A percentile compares a stretch with the other conserved stretches of the same genome.
These are phyloP conservation scores for Cercospora sp. DNA, from an alignment of 2,329 filamentous ascomycete species.

Conservation along the genomic window DNA sequence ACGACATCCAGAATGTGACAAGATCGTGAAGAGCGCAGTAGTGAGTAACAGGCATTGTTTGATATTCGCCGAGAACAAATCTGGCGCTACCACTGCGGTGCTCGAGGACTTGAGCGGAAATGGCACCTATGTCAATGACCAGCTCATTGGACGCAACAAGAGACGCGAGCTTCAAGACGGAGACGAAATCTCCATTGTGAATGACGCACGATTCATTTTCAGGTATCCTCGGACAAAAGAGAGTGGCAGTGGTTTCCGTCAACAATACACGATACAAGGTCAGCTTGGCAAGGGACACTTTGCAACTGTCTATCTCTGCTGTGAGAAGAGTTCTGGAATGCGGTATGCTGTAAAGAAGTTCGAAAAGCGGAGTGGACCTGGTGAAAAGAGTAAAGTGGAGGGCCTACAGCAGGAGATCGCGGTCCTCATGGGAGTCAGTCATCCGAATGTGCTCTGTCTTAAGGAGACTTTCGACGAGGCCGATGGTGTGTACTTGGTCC, in stretches of 20 bases:
- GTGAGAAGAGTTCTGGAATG: constrained; percentile 79
- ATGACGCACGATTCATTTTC: constrained; percentile 86
- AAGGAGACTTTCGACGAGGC: constrained; percentile 94
- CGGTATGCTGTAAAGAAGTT: constrained; percentile 94
- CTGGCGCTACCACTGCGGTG: constrained; percentile 64
- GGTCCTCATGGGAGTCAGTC: constrained; percentile 94
- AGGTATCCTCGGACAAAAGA: constrained; percentile 76
- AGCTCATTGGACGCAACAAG: constrained; percentile 87
- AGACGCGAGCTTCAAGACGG: constrained; percentile 82
- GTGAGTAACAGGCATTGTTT: constrained; percentile 85
- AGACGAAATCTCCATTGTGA: constrained; percentile 85
- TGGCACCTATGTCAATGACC: constrained; percentile 94
- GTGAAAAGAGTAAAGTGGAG: constrained; percentile 80
- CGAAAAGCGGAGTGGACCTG: constrained; percentile 77
- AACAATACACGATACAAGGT: constrained; percentile 81
- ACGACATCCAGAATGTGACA: constrained; percentile 84
- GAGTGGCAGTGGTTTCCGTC: constrained; percentile 70
- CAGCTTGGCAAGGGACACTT: constrained; percentile 94
- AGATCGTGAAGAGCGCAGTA: constrained; percentile 69
- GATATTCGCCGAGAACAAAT: constrained; percentile 63
- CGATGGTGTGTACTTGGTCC: constrained; percentile 84
- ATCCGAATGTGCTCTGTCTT: constrained; percentile 86
- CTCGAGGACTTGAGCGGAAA: constrained; percentile 94
- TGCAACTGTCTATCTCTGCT: constrained; percentile 86
- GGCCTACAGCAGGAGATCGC: constrained; percentile 93